Evolutionary conservation across 768 basidiomycete genomes (phyloP), one percentile per base, ranked within the genome.

Genomic region (Leccinum disarticulatum): DNA sequence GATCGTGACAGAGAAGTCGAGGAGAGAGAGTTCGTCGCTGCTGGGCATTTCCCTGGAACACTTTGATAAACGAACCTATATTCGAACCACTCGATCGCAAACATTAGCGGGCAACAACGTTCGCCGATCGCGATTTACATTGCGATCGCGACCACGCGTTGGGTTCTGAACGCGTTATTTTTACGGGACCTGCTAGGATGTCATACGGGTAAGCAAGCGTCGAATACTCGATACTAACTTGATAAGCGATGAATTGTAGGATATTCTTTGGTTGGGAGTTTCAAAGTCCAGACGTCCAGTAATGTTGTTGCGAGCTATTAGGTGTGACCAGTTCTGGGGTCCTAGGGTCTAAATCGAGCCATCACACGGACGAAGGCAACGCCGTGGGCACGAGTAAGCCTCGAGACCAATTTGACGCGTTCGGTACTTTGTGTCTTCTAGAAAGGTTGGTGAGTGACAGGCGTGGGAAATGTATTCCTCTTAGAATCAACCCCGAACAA

Each of bases 51-150:
- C 9, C 41, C 0, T 43, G n/a, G 4, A 43, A 10, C n/a, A 4
- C 9, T n/a, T 43, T 10, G 41, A 43, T 17, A 41, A 8, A 41
- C 17, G 38, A 41, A 41, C 38, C 38, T n/a, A 35, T n/a, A 43
- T 43, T 43, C 41, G 17, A 2, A n/a, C 41, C 41, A 43, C 41
- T 43, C n/a, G 41, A 43, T 43, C 69, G 5, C 4, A 78, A 73
- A 78, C 85, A 50, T 80, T 78, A 46, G 86, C 81, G 38, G 17
- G 85, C 84, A 3, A 84, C 86, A 36, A 83, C 73, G 61, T 87
- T 83, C 38, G 13, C 84, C 84, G 11, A 87, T 79, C 9, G 81
- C 82, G 52, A 88, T 86, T 66, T 87, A 87, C 78, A 84, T 80
- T 1, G 83, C 86, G 4, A 85, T 78, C 1, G 82, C 83, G 2